These are phyloP conservation scores for Xylaria cubensis DNA, from an alignment of 495 filamentous ascomycete species.

Conservation along the genomic window DNA sequence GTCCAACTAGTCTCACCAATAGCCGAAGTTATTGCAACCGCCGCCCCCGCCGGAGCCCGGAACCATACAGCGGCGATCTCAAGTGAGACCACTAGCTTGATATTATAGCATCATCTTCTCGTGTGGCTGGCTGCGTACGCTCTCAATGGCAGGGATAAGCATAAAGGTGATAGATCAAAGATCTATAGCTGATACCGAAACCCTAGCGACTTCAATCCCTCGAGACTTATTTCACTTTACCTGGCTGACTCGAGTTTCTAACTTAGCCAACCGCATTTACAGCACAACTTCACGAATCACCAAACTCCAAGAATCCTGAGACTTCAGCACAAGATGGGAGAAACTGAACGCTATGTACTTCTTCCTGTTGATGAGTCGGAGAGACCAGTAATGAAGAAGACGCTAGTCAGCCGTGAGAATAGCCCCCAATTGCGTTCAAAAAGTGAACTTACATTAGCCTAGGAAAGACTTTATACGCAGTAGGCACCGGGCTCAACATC, in stretches of 20 bases:
- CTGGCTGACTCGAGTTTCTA: background rate
- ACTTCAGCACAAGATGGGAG: background rate
- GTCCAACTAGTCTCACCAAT: too few species aligned
- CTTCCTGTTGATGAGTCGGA: conserved; percentile 2
- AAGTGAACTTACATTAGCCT: background rate
- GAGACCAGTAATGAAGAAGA: conserved; percentile 1
- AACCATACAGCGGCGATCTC: too few species aligned
- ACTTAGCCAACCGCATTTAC: background rate
- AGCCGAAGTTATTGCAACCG: too few species aligned
- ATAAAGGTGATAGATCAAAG: too few species aligned
- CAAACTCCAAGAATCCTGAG: background rate
- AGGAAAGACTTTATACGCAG: background rate
- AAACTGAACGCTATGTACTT: conserved; percentile 1
- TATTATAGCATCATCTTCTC: too few species aligned
- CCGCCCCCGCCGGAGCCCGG: too few species aligned
- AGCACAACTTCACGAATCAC: background rate
- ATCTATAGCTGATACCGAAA: background rate
- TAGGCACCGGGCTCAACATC: conserved; percentile 6
- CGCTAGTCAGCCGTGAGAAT: background rate
- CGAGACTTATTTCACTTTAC: background rate
- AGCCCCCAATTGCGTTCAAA: background rate
- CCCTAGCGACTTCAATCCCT: background rate
- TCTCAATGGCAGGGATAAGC: too few species aligned
- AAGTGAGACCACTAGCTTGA: too few species aligned
- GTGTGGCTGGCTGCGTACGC: too few species aligned